Base-by-base conservation (phyloP, 306 rosid genomes). In the Nissolia schottii region DNA sequence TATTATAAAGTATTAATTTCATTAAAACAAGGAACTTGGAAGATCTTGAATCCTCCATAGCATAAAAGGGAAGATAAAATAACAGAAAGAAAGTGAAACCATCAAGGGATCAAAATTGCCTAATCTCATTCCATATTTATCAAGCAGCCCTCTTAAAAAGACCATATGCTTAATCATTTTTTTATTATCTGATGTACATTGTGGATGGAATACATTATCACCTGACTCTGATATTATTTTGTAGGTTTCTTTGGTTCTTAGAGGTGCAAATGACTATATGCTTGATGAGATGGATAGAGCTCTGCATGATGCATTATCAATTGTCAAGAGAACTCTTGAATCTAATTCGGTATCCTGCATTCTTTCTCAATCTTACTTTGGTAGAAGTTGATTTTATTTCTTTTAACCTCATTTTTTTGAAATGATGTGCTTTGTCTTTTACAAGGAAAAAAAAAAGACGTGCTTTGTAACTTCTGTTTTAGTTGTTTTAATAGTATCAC, bases 271-370 rank as follows among this genome's bases (percentile, higher is more conserved):
- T 80, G 98, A 94, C 83, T 91, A 89, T 69, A 91, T 94, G 98
- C 96, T 94, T 69, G 97, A 94, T 49, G 98, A 94, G 88, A 94
- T 94, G 98, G 98, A 94, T 49, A 91, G 98, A 84, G 86, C 97
- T 76, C 82, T 94, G 71, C 97, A 94, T 79, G 97, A 94, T 82
- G 89, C 99, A 14, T 70, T 94, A 73, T 94, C 87, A 31, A 91
- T 89, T 71, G 97, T 94, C 77, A 94, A 94, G 84, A 89, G 99
- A 83, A 89, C 99, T 31, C 92, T 94, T 5, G 99, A 94, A 78
- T 94, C 99, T 32, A 94, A 91, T 77, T 87, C 67, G 85, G 99
- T 93, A 89, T 56, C 64, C 54, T 48, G 66, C 19, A 10, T 34
- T 20, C 74, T 45, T 64, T 28, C 40, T 50, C 1, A 8, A 48